Percentiles rank a stretch among this genome's conserved stretches.
Conservation (phyloP, 139 green algal species). For the Volvox reticuliferus region DNA sequence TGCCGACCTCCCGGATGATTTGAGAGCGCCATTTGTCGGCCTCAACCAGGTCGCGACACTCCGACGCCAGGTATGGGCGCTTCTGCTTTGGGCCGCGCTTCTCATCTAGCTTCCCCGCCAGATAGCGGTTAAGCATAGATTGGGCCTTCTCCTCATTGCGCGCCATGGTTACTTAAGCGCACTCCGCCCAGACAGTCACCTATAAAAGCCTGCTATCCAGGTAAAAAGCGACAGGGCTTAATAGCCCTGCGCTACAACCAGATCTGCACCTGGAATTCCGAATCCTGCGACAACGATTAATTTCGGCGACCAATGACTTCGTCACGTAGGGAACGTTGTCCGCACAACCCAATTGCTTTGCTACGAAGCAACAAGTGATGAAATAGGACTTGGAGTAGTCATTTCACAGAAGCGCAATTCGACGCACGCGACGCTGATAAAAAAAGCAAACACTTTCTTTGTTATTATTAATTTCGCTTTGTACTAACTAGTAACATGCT, state of each 20-base stretch:
- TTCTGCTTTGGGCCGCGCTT: conserved; percentile 69
- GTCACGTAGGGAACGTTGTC: too few relatives aligned
- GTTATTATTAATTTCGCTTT: too few relatives aligned
- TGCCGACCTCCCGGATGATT: conserved; percentile 95
- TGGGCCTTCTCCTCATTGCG: conserved; percentile 98
- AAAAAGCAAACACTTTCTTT: too few relatives aligned
- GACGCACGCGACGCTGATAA: too few relatives aligned
- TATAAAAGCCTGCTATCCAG: background rate
- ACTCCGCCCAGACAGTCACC: background rate
- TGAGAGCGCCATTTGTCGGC: conserved; percentile 97
- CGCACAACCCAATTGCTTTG: too few relatives aligned
- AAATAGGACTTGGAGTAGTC: too few relatives aligned
- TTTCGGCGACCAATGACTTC: too few relatives aligned
- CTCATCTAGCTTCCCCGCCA: conserved; percentile 84
- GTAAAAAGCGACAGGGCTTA: background rate
- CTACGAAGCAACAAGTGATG: too few relatives aligned
- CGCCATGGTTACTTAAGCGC: conserved; percentile 81
- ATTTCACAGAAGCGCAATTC: too few relatives aligned
- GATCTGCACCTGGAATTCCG: background rate
- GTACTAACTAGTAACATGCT: too few relatives aligned
- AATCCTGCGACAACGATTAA: too few relatives aligned
- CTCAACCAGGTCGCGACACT: conserved; percentile 93
- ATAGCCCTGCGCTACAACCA: conserved; percentile 9
- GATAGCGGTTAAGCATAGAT: conserved; percentile 96
- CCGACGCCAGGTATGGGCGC: conserved; percentile 92